phyloP scores from a whole-genome alignment of 345 rosid species.

The Eucalyptus pauciflora region DNA sequence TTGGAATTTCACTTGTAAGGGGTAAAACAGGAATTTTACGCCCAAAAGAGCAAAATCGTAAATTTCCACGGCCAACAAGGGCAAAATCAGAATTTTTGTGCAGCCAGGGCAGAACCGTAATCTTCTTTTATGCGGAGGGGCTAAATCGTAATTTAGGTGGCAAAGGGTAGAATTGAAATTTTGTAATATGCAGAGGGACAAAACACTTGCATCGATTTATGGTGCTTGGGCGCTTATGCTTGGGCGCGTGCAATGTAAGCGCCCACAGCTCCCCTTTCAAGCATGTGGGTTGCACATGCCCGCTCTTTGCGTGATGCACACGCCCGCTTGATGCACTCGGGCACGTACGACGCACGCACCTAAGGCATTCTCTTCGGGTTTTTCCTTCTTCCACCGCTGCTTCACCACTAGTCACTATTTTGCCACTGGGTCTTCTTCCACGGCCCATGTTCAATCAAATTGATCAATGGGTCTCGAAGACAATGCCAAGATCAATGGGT shows the following conservation, averaged over 20 bases:
- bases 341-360: accelerated
- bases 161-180: too few relatives aligned
- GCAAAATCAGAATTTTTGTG: too few relatives aligned
- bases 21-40: too few relatives aligned
- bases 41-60: accelerated
- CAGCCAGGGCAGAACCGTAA: accelerated
- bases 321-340: accelerated
- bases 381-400: accelerated
- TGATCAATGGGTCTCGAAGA: too few relatives aligned
- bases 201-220: accelerated
- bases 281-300: too few relatives aligned
- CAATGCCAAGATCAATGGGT: too few relatives aligned
- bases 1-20: too few relatives aligned
- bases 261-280: too few relatives aligned
- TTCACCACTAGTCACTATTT: too few relatives aligned
- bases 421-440: too few relatives aligned
- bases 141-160: too few relatives aligned
- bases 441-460: accelerated
- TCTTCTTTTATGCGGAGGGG: too few relatives aligned
- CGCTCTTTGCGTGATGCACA: accelerated
- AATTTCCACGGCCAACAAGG: accelerated
- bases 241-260: accelerated
- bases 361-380: accelerated
- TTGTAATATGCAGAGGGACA: accelerated
- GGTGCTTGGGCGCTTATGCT: accelerated